Base-by-base conservation (phyloP, 495 filamentous ascomycete genomes). In the Neurospora sp. region DNA sequence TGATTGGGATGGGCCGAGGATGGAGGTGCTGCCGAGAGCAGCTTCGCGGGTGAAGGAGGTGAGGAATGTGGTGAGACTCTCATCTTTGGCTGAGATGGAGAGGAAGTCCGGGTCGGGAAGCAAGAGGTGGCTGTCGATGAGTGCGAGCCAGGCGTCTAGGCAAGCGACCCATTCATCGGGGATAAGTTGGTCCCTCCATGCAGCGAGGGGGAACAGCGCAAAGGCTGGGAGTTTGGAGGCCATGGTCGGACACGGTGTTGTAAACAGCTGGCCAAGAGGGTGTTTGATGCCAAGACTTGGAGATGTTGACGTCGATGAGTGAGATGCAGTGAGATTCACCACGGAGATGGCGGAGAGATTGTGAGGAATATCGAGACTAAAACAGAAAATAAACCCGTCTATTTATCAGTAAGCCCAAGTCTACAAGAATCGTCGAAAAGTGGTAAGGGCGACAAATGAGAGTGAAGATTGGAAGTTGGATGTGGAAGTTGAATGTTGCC, bases 151-250 rank as follows among this genome's bases (percentile, higher is more conserved):
- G 53, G 92, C 90, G 78, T 93, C 89, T 20, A 96, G 80, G 79
- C 91, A 94, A 41, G 86, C 84, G 71, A 90, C 87, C 94, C 93
- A 96, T 80, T 96, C 93, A 40, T 87, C 82, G 2, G 89, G 86
- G 9, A 85, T 82, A 40, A 96, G 85, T 71, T 86, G 86, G 40
- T 87, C 86, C 74, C 90, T 88, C 82, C 93, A 88, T 70, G 83
- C 82, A n/a, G 87, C 82, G 59, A 90, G 86, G 31, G 94, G 94
- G 74, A 94, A 92, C 4, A 91, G 85, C 45, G 92, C 92, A 79
- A 97, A 86, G 37, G 88, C 84, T 37, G 93, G 93, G 22, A 93
- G 84, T 44, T 41, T 22, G 12, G 74, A 74, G 1, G 74, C 71
- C 75, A 78, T 77, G 41, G 14, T 61, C 53, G 7, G 8, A 16